phyloP scores from a whole-genome alignment of 306 rosid genomes.

The Neltuma alba region DNA sequence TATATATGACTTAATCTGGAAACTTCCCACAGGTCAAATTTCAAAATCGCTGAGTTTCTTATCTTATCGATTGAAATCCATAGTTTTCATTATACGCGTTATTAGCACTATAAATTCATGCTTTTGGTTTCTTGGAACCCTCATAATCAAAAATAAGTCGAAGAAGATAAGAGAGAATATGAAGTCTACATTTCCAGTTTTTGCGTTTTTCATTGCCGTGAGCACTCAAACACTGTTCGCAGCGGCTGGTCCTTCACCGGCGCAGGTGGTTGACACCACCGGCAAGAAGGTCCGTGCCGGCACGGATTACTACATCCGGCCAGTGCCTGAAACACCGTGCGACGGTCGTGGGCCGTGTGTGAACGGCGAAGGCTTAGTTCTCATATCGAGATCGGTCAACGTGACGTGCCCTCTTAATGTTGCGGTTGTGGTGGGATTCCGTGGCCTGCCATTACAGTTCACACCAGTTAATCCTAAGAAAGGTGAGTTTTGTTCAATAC shows the following conservation, averaged over 20 bases:
- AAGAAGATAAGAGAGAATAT: too few species aligned
- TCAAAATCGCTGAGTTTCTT: neutral
- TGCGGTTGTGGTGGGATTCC: conserved; percentile 54
- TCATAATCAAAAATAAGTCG: too few species aligned
- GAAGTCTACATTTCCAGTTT: neutral
- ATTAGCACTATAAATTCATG: neutral
- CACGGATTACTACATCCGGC: conserved; percentile 44
- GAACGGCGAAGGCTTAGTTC: conserved; percentile 56
- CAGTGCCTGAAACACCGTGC: conserved; percentile 46
- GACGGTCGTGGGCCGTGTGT: conserved; percentile 44
- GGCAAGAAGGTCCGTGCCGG: conserved; percentile 33
- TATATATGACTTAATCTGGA: neutral
- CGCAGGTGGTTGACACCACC: neutral
- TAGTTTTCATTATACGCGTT: neutral
- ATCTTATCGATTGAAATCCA: neutral
- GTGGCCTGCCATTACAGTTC: conserved; percentile 44
- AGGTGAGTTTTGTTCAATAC: neutral
- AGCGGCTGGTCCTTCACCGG: neutral
- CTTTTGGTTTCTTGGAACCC: neutral
- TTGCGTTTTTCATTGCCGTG: neutral
- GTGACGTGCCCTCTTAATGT: conserved; percentile 54
- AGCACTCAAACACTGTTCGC: neutral
- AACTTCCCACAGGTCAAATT: neutral
- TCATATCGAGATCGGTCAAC: conserved; percentile 35
- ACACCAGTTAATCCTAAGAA: conserved; percentile 42